Evolutionary conservation across 1,284 basidiomycete genomes (phyloP).

Genomic region (Pseudozyma hubeiensis): DNA sequence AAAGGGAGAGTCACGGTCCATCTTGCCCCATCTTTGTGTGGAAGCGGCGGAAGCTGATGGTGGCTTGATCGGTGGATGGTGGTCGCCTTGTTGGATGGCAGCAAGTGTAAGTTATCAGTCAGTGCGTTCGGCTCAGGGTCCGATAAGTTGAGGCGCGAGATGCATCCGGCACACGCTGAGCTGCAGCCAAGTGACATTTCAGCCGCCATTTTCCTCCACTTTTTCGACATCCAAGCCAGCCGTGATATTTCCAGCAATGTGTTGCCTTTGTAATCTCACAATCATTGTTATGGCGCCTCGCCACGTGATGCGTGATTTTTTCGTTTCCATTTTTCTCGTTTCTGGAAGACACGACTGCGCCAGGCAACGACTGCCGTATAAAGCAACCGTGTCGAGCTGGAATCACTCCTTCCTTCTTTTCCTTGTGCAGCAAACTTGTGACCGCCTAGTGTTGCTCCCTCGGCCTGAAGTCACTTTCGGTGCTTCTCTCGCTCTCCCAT

Average conservation of each 20-base stretch:
- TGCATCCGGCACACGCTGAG: too few relatives aligned
- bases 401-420: constrained; percentile 41
- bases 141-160: too few relatives aligned
- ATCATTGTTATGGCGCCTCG: background rate
- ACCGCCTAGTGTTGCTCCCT: constrained; percentile 58
- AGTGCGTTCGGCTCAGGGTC: too few relatives aligned
- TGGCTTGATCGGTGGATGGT: background rate
- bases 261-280: constrained; percentile 19
- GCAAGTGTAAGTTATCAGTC: too few relatives aligned
- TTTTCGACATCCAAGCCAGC: too few relatives aligned
- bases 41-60: background rate
- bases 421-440: constrained; percentile 54
- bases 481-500: constrained; percentile 39
- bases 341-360: constrained; percentile 1
- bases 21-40: constrained; percentile 18
- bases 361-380: constrained; percentile 2
- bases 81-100: background rate
- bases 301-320: constrained; percentile 32
- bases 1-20: constrained; percentile 47
- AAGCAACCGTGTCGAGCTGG: background rate
- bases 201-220: too few relatives aligned
- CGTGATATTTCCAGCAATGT: too few relatives aligned
- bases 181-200: too few relatives aligned
- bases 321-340: background rate
- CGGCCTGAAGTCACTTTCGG: constrained; percentile 20